These are phyloP conservation scores for Heliamphora pulchella DNA, from an alignment of 179 eudicot genomes.

Conservation along the genomic window DNA sequence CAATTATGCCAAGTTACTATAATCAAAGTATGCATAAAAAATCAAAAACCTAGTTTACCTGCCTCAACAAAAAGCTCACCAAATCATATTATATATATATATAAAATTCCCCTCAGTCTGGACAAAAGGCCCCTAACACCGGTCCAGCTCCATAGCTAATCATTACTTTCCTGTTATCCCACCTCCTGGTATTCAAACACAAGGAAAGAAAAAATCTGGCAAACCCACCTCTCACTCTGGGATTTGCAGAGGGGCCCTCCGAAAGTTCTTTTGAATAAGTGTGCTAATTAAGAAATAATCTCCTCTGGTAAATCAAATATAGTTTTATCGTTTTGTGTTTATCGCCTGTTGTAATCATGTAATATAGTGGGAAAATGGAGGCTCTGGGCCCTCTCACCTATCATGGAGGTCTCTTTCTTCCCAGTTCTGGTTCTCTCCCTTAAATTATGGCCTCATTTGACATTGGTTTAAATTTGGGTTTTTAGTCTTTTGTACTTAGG, in stretches of 20 bases:
- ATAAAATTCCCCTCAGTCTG: neutral
- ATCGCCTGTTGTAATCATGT: neutral
- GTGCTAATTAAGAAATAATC: neutral
- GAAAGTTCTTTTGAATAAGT: conserved; percentile 6
- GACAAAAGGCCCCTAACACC: too few species aligned
- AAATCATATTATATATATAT: conserved; percentile 15
- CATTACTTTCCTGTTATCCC: conserved; percentile 3
- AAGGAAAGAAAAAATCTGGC: conserved; percentile 2
- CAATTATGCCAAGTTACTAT: neutral
- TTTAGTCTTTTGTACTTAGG: too few species aligned
- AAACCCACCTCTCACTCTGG: neutral
- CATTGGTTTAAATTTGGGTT: too few species aligned
- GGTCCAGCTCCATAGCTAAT: neutral
- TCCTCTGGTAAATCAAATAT: neutral
- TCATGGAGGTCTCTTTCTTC: neutral
- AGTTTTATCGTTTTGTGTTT: neutral
- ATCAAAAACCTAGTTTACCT: neutral
- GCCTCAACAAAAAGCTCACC: conserved; percentile 19
- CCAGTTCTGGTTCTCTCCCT: neutral
- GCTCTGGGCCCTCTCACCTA: neutral
- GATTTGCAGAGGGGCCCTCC: conserved; percentile 12
- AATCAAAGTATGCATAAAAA: neutral
- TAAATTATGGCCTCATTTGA: neutral
- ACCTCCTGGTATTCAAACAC: conserved; percentile 6
- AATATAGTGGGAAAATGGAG: neutral